These are phyloP conservation scores for Ascochyta viciae-villosae DNA, from an alignment of 2,329 filamentous ascomycete genomes.

Conservation along the genomic window DNA sequence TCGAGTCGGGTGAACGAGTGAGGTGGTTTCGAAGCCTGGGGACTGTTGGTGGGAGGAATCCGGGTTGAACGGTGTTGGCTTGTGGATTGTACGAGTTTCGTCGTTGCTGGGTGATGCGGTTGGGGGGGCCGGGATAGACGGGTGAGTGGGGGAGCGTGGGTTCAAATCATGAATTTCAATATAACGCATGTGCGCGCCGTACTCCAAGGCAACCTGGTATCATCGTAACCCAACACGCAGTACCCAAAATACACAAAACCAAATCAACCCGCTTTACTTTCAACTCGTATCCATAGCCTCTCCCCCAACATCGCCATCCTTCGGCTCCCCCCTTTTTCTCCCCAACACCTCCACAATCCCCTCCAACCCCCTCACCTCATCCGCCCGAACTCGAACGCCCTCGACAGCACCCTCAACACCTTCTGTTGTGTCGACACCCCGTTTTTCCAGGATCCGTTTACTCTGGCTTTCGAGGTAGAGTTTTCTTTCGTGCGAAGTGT, in stretches of 20 bases:
- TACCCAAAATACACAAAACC: too few species aligned
- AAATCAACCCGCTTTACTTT: not conserved
- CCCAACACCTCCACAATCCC: constrained; percentile 30
- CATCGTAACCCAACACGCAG: not conserved
- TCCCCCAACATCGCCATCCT: constrained; percentile 7
- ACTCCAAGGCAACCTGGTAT: not conserved
- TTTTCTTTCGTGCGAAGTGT: constrained; percentile 71
- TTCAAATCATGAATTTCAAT: not conserved
- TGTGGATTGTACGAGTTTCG: too few species aligned
- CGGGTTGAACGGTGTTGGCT: too few species aligned
- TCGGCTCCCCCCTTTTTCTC: constrained; percentile 5
- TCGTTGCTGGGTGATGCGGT: too few species aligned
- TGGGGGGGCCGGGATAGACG: too few species aligned
- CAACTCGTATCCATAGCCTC: constrained; percentile 37
- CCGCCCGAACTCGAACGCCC: constrained; percentile 29
- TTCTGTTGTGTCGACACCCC: constrained; percentile 65
- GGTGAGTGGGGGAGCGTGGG: not conserved
- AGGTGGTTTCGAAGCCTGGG: too few species aligned
- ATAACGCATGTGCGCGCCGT: not conserved
- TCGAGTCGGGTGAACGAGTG: too few species aligned
- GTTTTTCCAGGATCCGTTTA: constrained; percentile 75
- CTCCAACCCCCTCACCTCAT: constrained; percentile 44
- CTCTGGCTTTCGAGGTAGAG: constrained; percentile 86
- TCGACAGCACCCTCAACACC: constrained; percentile 44
- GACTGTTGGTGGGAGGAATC: too few species aligned